Conservation (phyloP, 2,329 filamentous ascomycete species). For the Incumbomyces lentus region DNA sequence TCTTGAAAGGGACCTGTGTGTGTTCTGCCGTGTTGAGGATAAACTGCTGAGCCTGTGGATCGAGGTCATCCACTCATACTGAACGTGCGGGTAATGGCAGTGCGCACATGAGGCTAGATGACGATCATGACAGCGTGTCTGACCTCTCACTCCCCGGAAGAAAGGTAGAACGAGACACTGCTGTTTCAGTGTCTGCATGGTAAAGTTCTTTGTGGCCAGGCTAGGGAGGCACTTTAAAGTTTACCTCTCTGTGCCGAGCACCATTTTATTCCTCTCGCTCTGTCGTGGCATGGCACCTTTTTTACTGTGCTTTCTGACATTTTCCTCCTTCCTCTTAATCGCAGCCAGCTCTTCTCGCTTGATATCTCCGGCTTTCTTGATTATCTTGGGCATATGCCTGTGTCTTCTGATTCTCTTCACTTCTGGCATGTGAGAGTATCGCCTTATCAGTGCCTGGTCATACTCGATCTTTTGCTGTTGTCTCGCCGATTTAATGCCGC, state of each 20-base stretch:
- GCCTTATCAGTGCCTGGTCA: slow-evolving; percentile 69
- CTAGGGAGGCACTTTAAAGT: no score
- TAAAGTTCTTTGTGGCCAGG: no score
- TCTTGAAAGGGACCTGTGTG: no score
- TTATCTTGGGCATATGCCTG: slow-evolving; percentile 78
- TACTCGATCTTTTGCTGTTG: slow-evolving; percentile 88
- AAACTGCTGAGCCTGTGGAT: no score
- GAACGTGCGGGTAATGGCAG: no score
- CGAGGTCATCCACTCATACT: no score
- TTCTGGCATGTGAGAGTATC: slow-evolving; percentile 94
- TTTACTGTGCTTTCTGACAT: slow-evolving; percentile 81
- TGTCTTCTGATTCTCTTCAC: slow-evolving; percentile 83
- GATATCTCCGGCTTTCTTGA: slow-evolving; percentile 94
- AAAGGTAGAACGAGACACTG: no score
- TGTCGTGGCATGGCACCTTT: slow-evolving; percentile 65
- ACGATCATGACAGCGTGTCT: no score
- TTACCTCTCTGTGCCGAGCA: slow-evolving; percentile 59
- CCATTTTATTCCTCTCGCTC: slow-evolving; percentile 85
- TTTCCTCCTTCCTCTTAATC: slow-evolving; percentile 86
- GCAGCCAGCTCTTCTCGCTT: slow-evolving; percentile 80
- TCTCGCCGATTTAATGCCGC: slow-evolving; percentile 73
- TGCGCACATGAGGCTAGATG: no score
- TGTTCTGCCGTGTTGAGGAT: no score
- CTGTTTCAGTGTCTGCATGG: no score
- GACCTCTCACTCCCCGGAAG: no score